phyloP scores from a whole-genome alignment of 2,329 filamentous ascomycete species.

The Colletotrichum sp. region DNA sequence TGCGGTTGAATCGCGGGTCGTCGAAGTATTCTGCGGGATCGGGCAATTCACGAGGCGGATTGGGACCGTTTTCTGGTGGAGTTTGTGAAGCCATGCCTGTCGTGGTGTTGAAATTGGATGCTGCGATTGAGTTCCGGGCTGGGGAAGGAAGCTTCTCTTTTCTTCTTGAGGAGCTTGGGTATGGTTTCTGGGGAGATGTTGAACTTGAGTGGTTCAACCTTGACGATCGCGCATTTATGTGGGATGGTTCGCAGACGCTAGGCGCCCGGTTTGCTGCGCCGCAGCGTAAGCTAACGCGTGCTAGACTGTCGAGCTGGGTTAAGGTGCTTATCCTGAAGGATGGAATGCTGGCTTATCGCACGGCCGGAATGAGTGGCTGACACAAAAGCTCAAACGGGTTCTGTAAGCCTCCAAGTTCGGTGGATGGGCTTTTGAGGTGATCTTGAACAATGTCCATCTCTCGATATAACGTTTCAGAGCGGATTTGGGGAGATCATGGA shows the following conservation, averaged over 20 bases:
- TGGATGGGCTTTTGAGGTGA: too few species aligned
- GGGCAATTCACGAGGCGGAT: not conserved
- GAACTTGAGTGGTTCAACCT: not conserved
- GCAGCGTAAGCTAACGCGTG: not conserved
- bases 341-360: not conserved
- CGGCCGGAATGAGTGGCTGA: not conserved
- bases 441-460: too few species aligned
- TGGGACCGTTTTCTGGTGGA: not conserved
- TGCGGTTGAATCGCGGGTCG: conserved; percentile 29
- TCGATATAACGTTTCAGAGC: too few species aligned
- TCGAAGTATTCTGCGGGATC: conserved; percentile 21
- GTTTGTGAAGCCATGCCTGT: not conserved
- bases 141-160: not conserved
- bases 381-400: not conserved
- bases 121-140: not conserved
- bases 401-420: too few species aligned
- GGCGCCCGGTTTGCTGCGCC: not conserved
- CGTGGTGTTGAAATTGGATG: not conserved
- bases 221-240: not conserved
- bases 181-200: not conserved
- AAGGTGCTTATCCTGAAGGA: not conserved
- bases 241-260: not conserved
- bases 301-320: not conserved
- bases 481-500: not conserved
- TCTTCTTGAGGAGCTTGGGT: not conserved